These are phyloP conservation scores for Dactylellina cionopaga DNA, from an alignment of 2,329 filamentous ascomycete species.

Conservation along the genomic window DNA sequence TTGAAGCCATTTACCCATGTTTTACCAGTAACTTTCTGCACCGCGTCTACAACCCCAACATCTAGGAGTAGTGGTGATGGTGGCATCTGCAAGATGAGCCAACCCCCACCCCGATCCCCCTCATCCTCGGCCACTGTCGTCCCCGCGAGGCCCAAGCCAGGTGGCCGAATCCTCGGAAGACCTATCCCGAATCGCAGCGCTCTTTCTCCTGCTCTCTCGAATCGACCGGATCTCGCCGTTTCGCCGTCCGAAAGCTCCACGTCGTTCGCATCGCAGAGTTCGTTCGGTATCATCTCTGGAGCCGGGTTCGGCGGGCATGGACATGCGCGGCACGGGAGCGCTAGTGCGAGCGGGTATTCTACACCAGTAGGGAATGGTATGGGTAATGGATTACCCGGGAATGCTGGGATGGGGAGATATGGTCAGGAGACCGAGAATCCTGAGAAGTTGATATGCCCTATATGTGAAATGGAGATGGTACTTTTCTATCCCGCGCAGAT, in stretches of 20 bases:
- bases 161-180: slow-evolving; percentile 43
- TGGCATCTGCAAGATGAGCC: slow-evolving; percentile 45
- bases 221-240: slow-evolving; percentile 41
- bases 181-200: slow-evolving; percentile 24
- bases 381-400: slow-evolving; percentile 25
- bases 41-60: background rate
- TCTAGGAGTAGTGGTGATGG: slow-evolving; percentile 28
- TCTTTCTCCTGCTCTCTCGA: slow-evolving; percentile 36
- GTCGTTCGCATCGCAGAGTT: slow-evolving; percentile 45
- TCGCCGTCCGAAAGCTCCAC: slow-evolving; percentile 48
- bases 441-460: slow-evolving; percentile 83
- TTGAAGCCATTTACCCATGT: background rate
- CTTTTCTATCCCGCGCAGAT: slow-evolving; percentile 55
- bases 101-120: slow-evolving; percentile 26
- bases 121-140: slow-evolving; percentile 20
- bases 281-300: slow-evolving; percentile 44
- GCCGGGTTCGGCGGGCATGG: slow-evolving; percentile 21
- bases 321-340: slow-evolving; percentile 39
- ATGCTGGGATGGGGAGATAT: slow-evolving; percentile 31
- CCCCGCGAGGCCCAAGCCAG: slow-evolving; percentile 35
- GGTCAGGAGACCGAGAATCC: slow-evolving; percentile 15
- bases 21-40: background rate
- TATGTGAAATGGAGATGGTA: slow-evolving; percentile 98
- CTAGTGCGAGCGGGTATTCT: slow-evolving; percentile 36
- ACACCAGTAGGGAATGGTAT: slow-evolving; percentile 38